phyloP scores from a whole-genome alignment of 805 yeast genomes.

The Yamadazyma sp. region DNA sequence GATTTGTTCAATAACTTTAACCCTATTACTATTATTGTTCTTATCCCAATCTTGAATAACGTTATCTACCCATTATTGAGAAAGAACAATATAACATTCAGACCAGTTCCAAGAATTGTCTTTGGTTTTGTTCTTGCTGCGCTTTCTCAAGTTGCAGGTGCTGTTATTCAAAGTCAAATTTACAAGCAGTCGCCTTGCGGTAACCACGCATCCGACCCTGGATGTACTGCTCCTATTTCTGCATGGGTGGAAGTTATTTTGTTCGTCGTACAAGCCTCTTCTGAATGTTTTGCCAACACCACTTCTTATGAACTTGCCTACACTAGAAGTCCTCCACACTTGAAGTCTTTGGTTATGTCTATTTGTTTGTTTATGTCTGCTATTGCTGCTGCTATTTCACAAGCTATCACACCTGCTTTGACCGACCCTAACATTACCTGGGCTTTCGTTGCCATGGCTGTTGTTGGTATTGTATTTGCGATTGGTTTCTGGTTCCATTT shows the following conservation, averaged over 20 bases:
- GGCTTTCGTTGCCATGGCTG: constrained; percentile 42
- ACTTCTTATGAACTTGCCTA: constrained; percentile 57
- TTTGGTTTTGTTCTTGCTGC: constrained; percentile 51
- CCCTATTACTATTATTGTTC: constrained; percentile 52
- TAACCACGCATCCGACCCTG: constrained; percentile 39
- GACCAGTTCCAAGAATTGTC: constrained; percentile 45
- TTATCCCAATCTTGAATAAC: constrained; percentile 51
- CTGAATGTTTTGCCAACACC: constrained; percentile 53
- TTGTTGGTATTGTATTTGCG: constrained; percentile 33
- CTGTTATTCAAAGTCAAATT: constrained; percentile 48
- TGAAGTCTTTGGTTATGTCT: constrained; percentile 54
- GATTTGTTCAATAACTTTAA: constrained; percentile 56
- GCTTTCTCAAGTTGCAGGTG: constrained; percentile 48
- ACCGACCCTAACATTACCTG: constrained; percentile 42
- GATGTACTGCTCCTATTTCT: constrained; percentile 26
- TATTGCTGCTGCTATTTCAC: constrained; percentile 47
- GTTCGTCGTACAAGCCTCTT: constrained; percentile 34
- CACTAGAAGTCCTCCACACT: constrained; percentile 48
- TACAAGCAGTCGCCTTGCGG: constrained; percentile 55
- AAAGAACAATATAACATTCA: constrained; percentile 39
- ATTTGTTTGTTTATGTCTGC: constrained; percentile 45
- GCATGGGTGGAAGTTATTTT: constrained; percentile 25
- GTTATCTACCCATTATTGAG: constrained; percentile 48
- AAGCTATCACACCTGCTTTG: constrained; percentile 42
- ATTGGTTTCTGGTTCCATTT: constrained; percentile 30